Evolutionary conservation across 139 green algal species (phyloP), one percentile per base, ranked within the genome.

Genomic region (Choricystis sp.): DNA sequence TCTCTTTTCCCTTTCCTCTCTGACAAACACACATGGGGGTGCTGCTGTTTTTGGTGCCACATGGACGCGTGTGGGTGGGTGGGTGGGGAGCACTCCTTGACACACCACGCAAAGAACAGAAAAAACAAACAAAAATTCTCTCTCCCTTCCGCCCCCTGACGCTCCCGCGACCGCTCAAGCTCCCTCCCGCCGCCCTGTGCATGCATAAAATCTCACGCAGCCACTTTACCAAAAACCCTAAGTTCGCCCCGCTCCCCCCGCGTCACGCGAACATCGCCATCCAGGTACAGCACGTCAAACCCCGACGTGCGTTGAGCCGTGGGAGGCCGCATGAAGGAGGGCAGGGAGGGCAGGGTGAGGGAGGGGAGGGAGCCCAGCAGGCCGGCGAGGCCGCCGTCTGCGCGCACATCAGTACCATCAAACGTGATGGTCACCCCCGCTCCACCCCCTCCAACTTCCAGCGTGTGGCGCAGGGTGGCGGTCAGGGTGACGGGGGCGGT

Each of bases 271-370:
- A 85, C 28, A 14, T 73, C 67, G 2, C 68, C 61, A 31, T 84
- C 77, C 57, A 85, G 57, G 57, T 56, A 85, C 0, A 74, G 26
- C 0, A 78, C 69, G 52, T 85, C 79, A 60, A 85, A 85, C 19
- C 60, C 64, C 3, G 75, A 71, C 4, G 59, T 57, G 23, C 71
- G 66, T 23, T 57, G 26, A 31, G 63, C 56, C 26, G 23, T 5
- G 2, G 28, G 31, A 16, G 66, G 67, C 20, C 61, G 61, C 24
- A 83, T 27, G 30, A 30, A 55, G 29, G 77, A 60, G 21, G 74
- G 74, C 57, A 83, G 68, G 56, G 66, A 52, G 2, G 74, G 77
- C 24, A 71, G 22, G 19, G 31, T 70, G 25, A 78, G 49, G 26
- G 71, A 62, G n/a, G 77, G 77, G 52, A 83, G 31, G 0, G 58